phyloP scores from a whole-genome alignment of 2,329 filamentous ascomycete species.

The Trichoderma gracile region DNA sequence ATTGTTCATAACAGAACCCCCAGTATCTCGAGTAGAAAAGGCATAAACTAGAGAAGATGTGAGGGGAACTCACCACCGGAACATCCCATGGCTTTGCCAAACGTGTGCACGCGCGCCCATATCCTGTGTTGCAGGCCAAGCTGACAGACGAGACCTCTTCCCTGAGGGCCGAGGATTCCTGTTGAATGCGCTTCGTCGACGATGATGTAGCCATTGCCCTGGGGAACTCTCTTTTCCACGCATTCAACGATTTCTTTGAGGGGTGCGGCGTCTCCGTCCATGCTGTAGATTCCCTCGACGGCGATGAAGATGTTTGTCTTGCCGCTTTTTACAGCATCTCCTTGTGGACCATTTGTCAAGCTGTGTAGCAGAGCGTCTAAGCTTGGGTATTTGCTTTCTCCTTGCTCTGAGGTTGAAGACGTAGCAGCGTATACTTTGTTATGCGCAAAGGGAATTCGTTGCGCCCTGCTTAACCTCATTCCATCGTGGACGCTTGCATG shows the following conservation, averaged over 20 bases:
- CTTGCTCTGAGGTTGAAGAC: neutral
- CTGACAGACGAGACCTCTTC: conserved; percentile 59
- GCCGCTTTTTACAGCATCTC: conserved; percentile 40
- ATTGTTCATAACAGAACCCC: neutral
- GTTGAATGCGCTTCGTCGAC: conserved; percentile 70
- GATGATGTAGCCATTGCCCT: conserved; percentile 61
- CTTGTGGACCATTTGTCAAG: conserved; percentile 40
- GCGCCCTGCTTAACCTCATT: conserved; percentile 64
- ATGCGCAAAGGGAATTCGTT: conserved; percentile 56
- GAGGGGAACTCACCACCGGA: conserved; percentile 60
- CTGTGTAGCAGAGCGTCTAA: conserved; percentile 36
- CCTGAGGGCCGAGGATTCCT: conserved; percentile 57
- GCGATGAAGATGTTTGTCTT: conserved; percentile 63
- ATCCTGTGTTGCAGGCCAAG: conserved; percentile 57
- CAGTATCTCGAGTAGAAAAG: too few species aligned
- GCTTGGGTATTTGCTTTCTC: conserved; percentile 8
- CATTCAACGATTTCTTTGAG: conserved; percentile 60
- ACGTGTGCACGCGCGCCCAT: conserved; percentile 62
- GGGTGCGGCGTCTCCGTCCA: conserved; percentile 76
- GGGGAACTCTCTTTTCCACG: conserved; percentile 57
- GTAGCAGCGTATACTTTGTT: conserved; percentile 45
- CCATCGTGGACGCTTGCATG: conserved; percentile 80
- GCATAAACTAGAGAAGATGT: neutral
- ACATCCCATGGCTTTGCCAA: conserved; percentile 67
- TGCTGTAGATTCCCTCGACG: conserved; percentile 74